Percentiles rank a stretch among this genome's conserved stretches.
Conservation (phyloP, 441 rosid species). For the Breynia disticha region DNA sequence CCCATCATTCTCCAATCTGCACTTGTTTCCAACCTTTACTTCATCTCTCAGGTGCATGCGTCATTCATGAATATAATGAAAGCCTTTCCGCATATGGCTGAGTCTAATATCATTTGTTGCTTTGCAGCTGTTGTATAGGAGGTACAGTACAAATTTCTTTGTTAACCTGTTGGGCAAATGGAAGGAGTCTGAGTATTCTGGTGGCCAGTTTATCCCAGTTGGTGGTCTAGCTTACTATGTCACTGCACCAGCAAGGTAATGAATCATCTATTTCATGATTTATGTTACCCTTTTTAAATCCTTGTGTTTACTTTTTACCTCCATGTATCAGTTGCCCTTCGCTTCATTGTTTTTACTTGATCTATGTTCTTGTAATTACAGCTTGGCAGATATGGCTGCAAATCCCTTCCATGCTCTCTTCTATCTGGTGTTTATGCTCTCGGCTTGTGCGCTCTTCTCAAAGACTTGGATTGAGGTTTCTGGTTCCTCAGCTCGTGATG, state of each 20-base stretch:
- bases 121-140: conserved; percentile 62
- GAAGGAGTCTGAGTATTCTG: conserved; percentile 77
- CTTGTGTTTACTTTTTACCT: background rate
- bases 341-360: background rate
- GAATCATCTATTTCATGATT: background rate
- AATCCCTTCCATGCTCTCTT: conserved; percentile 95
- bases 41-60: conserved; percentile 77
- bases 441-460: conserved; percentile 86
- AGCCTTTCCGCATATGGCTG: background rate
- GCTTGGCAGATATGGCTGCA: conserved; percentile 78
- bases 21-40: conserved; percentile 82
- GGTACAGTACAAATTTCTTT: conserved; percentile 62
- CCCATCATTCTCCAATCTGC: conserved; percentile 87
- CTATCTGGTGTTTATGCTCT: conserved; percentile 74
- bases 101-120: background rate
- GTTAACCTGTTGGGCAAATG: conserved; percentile 77
- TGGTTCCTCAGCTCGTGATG: conserved; percentile 89
- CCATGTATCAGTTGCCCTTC: background rate
- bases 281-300: background rate
- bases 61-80: background rate
- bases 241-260: conserved; percentile 78
- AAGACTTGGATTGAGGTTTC: conserved; percentile 98
- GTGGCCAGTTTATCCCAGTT: conserved; percentile 77
- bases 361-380: conserved; percentile 17
- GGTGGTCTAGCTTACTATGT: conserved; percentile 84